Percentiles rank a stretch among this genome's conserved stretches.
phyloP scores from a whole-genome alignment of 148 eudicot species.

The Pharnaceum exiguum region DNA sequence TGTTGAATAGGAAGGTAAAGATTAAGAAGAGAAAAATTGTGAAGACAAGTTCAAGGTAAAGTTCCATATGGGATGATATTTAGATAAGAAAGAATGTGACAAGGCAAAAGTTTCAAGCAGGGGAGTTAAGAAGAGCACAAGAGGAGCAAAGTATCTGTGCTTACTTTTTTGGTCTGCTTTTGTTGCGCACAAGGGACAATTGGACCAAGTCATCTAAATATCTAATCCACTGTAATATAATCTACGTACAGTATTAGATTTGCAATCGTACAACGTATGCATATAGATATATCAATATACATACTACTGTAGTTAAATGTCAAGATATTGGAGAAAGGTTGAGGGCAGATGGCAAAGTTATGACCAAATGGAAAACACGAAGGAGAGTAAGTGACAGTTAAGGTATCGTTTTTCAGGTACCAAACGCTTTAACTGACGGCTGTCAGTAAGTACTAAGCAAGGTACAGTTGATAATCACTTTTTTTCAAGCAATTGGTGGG shows the following conservation, averaged over 20 bases:
- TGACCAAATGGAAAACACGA: background rate
- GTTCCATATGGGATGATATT: constrained; percentile 22
- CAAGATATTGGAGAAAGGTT: constrained; percentile 8
- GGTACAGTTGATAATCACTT: constrained; percentile 6
- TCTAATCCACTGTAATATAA: too few relatives aligned
- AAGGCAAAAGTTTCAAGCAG: background rate
- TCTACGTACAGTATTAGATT: too few relatives aligned
- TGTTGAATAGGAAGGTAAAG: constrained; percentile 15
- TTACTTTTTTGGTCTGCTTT: constrained; percentile 1
- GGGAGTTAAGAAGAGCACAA: constrained; percentile 8
- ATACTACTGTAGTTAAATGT: constrained; percentile 6
- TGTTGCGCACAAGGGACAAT: too few relatives aligned
- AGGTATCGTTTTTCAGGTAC: constrained; percentile 33
- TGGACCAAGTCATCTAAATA: too few relatives aligned
- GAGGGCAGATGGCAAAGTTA: background rate
- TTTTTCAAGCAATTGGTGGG: constrained; percentile 15
- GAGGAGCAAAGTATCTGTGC: constrained; percentile 32
- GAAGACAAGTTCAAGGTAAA: constrained; percentile 19
- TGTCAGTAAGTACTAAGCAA: too few relatives aligned
- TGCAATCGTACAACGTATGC: too few relatives aligned
- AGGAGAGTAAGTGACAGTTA: constrained; percentile 14
- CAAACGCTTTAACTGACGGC: constrained; percentile 24
- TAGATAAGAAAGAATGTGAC: background rate
- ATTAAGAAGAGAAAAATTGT: constrained; percentile 23
- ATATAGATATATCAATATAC: too few relatives aligned